A percentile compares a stretch with the other conserved stretches of the same genome.
Conservation (phyloP, 1,284 basidiomycete genomes). For the Phellinidium pouzarii region DNA sequence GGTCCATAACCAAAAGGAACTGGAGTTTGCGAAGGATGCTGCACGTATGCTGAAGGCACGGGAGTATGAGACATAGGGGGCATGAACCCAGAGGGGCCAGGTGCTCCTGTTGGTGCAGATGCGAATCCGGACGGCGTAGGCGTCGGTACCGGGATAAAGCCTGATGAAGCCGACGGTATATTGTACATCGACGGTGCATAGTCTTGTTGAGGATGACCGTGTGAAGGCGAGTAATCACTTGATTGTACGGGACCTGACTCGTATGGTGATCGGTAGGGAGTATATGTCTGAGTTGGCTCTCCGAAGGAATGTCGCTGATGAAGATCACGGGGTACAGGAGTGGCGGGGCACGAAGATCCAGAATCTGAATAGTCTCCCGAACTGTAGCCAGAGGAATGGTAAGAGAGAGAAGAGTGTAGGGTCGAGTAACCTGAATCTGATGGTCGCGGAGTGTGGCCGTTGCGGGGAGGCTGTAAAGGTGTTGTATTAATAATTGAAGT, state of each 20-base stretch:
- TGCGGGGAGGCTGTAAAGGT: slow-evolving; percentile 29
- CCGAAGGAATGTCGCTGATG: slow-evolving; percentile 14
- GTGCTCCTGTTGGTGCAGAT: slow-evolving; percentile 27
- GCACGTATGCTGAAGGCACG: slow-evolving; percentile 41
- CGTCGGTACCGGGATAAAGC: slow-evolving; percentile 29
- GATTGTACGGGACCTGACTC: slow-evolving; percentile 36
- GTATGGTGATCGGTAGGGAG: slow-evolving; percentile 46
- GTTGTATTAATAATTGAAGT: background rate
- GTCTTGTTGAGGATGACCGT: background rate
- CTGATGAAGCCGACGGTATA: slow-evolving; percentile 17
- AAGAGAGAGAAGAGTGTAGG: slow-evolving; percentile 26
- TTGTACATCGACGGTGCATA: slow-evolving; percentile 15
- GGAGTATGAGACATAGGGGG: slow-evolving; percentile 33
- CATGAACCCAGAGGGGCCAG: slow-evolving; percentile 21
- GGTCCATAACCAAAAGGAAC: slow-evolving; percentile 64
- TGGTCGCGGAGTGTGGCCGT: slow-evolving; percentile 32
- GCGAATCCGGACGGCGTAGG: slow-evolving; percentile 63
- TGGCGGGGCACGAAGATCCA: slow-evolving; percentile 3
- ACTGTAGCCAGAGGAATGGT: slow-evolving; percentile 24
- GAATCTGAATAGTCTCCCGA: slow-evolving; percentile 11
- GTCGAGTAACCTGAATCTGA: slow-evolving; percentile 33
- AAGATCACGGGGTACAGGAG: slow-evolving; percentile 8
- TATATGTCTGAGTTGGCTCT: slow-evolving; percentile 7
- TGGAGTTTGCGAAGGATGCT: slow-evolving; percentile 40
- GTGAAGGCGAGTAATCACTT: slow-evolving; percentile 20